Percentiles rank a stretch among this genome's conserved stretches.
phyloP scores from a whole-genome alignment of 805 yeast species.

The Nakazawaea ishiwadae region DNA sequence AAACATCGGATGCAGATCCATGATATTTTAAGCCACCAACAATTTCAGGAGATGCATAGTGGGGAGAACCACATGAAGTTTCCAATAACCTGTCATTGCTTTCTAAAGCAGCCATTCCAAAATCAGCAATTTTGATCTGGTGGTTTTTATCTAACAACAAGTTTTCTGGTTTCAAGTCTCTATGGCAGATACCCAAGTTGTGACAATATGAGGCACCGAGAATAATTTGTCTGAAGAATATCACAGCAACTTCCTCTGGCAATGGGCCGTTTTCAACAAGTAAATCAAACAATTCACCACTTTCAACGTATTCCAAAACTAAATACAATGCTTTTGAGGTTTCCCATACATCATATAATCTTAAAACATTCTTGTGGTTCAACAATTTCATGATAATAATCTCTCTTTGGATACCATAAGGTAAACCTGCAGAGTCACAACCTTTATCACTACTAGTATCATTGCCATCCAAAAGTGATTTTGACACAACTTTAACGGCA shows the following conservation, averaged over 20 bases:
- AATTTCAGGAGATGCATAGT: constrained; percentile 85
- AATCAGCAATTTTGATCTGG: constrained; percentile 77
- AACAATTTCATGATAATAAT: constrained; percentile 95
- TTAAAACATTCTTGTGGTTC: constrained; percentile 90
- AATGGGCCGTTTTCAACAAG: constrained; percentile 68
- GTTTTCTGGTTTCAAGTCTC: constrained; percentile 82
- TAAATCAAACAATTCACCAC: constrained; percentile 81
- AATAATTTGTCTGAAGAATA: constrained; percentile 71
- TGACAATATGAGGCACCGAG: constrained; percentile 80
- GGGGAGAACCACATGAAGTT: constrained; percentile 86
- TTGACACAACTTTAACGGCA: constrained; percentile 80
- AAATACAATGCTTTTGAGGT: constrained; percentile 82
- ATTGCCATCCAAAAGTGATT: constrained; percentile 37
- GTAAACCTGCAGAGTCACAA: constrained; percentile 57
- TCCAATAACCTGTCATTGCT: constrained; percentile 64
- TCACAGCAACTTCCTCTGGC: constrained; percentile 68
- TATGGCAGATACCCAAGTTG: constrained; percentile 73
- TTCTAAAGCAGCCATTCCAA: constrained; percentile 87
- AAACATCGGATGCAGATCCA: constrained; percentile 81
- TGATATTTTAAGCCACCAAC: constrained; percentile 75
- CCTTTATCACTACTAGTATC: constrained; percentile 25
- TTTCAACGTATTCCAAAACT: constrained; percentile 79
- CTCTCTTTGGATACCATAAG: constrained; percentile 96
- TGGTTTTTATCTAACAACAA: constrained; percentile 59
- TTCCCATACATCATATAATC: constrained; percentile 97